Evolutionary conservation across 2,329 filamentous ascomycete genomes (phyloP), one percentile per base, ranked within the genome.

Genomic region (Scopulariopsis brevicaulis): DNA sequence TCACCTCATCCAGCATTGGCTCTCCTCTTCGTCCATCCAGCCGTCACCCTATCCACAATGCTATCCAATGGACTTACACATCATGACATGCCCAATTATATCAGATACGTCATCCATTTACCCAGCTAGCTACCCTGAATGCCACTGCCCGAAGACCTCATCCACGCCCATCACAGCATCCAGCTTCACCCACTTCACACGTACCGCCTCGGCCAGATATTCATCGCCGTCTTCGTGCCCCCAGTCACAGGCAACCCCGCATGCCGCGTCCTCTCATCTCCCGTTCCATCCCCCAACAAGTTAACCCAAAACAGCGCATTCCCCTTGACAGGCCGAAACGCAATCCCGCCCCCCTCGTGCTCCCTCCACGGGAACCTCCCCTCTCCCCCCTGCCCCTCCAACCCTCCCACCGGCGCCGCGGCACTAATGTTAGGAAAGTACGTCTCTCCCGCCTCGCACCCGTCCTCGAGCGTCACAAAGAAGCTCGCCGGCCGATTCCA

Each of bases 221-320:
- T 76, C 71, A 77, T 74, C 12, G 73, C 74, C 4, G 71, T 75
- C 69, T 77, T 77, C 54, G 67, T 54, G 4, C 74, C 74, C 0
- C 64, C 64, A 7, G 63, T 68, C 6, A 77, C 64, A 4, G 74
- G 73, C 50, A 77, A 62, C 0, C 74, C 74, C 0, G 74, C 73
- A 59, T 77, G 74, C 34, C 70, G 64, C 1, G 71, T 73, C 56
- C 72, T 67, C 56, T 58, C 58, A 54, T 76, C 71, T 0, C 74
- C 74, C 1, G 71, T 73, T 2, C 71, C 73, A 50, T 76, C 74
- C 10, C 66, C 61, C 57, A 73, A 70, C 35, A 77, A 63, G 60
- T 77, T 77, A 20, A 74, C 67, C 74, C 74, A 76, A 59, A 76
- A 77, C 46, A 77, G 59, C 4, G 71, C 74, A 57, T 76, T 76